Percentiles rank a stretch among this genome's conserved stretches.
Conservation (phyloP, 139 green algal species). For the Closterium sp. region DNA sequence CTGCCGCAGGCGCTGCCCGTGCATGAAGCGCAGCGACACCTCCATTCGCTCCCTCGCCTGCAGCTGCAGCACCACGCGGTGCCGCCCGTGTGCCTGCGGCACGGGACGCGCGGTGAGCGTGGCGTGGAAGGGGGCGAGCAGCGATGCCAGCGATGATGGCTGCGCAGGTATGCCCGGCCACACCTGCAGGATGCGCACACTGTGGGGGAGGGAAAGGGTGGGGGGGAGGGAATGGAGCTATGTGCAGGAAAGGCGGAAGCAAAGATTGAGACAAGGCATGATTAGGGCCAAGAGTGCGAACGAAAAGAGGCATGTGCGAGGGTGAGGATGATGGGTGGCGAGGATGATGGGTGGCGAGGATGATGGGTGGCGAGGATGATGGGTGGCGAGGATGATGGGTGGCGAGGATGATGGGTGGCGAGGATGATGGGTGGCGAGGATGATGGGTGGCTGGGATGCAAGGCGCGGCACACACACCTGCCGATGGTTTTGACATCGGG, state of each 20-base stretch:
- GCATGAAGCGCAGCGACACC: neutral
- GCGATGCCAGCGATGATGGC: neutral
- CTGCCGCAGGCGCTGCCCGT: neutral
- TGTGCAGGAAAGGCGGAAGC: neutral
- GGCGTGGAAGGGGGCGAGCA: neutral
- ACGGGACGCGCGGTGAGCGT: neutral
- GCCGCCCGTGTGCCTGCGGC: neutral
- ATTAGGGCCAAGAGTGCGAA: neutral
- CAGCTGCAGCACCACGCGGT: neutral
- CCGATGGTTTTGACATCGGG: conserved; percentile 11
- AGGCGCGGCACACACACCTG: conserved; percentile 6
- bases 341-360: neutral
- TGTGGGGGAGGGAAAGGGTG: neutral
- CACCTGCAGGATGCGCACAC: conserved; percentile 16
- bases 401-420: neutral
- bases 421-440: neutral
- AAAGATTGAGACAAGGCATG: neutral
- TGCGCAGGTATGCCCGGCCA: neutral
- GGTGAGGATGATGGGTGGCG: neutral
- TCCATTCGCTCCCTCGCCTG: neutral
- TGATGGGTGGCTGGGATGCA: neutral
- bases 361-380: neutral
- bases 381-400: neutral
- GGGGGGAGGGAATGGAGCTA: neutral
- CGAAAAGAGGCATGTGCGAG: neutral